Percentiles rank a stretch among this genome's conserved stretches.
phyloP scores from a whole-genome alignment of 306 rosid species.

The Glycine tomentella region DNA sequence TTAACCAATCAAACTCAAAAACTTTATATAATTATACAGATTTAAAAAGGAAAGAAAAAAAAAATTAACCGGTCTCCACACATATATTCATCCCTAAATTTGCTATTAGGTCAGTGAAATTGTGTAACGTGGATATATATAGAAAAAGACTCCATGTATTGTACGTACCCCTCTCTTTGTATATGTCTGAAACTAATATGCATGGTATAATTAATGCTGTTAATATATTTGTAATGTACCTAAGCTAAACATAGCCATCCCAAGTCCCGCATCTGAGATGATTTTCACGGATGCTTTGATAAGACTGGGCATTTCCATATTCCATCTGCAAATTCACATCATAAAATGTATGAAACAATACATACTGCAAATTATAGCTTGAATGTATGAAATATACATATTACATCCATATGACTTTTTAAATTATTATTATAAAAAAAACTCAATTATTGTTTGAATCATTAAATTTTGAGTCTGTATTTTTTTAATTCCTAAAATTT shows the following conservation, averaged over 20 bases:
- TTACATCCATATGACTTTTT: too few species aligned
- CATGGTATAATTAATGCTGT: background rate
- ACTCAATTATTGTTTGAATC: too few species aligned
- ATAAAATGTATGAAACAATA: conserved; percentile 11
- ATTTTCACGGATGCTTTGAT: conserved; percentile 79
- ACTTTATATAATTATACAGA: too few species aligned
- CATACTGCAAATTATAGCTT: background rate
- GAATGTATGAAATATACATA: too few species aligned
- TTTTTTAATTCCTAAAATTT: too few species aligned
- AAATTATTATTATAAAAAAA: too few species aligned
- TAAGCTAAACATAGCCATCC: conserved; percentile 98
- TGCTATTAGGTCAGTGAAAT: background rate
- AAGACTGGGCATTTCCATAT: conserved; percentile 79
- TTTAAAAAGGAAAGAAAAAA: too few species aligned
- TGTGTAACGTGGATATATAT: conserved; percentile 13
- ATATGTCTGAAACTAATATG: background rate
- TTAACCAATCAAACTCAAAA: too few species aligned
- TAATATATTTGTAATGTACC: conserved; percentile 56
- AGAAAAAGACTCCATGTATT: conserved; percentile 13
- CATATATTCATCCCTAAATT: too few species aligned
- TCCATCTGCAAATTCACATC: conserved; percentile 67
- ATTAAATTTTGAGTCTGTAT: too few species aligned
- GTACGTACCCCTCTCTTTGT: background rate
- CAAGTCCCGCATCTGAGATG: conserved; percentile 94
- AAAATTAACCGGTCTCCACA: too few species aligned